Evolutionary conservation across 2,329 filamentous ascomycete species (phyloP), one percentile per base, ranked within the genome.

Genomic region (Diaporthe sp.): DNA sequence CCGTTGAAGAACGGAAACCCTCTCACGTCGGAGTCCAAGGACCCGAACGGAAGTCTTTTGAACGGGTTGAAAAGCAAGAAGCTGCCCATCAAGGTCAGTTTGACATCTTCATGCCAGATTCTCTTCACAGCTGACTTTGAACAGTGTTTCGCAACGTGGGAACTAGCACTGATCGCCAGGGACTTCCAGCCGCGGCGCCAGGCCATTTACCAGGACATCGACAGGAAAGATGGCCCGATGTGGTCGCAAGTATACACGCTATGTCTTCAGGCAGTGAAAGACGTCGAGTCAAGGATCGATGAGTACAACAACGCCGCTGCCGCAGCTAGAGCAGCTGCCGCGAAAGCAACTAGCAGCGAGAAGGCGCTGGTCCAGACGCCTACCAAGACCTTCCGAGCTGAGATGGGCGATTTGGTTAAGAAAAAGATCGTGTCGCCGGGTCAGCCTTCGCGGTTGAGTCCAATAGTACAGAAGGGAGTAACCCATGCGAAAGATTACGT

Each of bases 21-120:
- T 5, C 89, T 98, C 74, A 98, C 95, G 0, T 90, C 90, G 25
- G 94, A 96, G 78, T 94, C 95, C 22, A 97, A 94, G 81, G 96
- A 98, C 83, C 95, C 96, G 0, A 98, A 98, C 80, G 95, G 95
- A 49, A 98, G 94, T 81, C 87, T 98, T 39, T 83, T 98, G 67
- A 95, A 92, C 74, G 96, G 96, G 0, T 84, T 98, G 61, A 96
- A 93, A 82, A 93, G 93, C 78, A 97, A 95, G 85, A 97, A 96
- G 83, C 88, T 94, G 12, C 88, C 94, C 13, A 92, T 94, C 76
- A 92, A 91, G 84, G 93, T 94, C 85, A 79, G 87, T 82, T 19
- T 10, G 15, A 12, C 13, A 17, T 4, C 19, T 17, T 13, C 58
- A 46, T 15, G 2, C 8, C 28, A 19, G 42, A 15, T 5, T n/a